phyloP scores from a whole-genome alignment of 148 eudicot species.

The Polygonum aviculare region DNA sequence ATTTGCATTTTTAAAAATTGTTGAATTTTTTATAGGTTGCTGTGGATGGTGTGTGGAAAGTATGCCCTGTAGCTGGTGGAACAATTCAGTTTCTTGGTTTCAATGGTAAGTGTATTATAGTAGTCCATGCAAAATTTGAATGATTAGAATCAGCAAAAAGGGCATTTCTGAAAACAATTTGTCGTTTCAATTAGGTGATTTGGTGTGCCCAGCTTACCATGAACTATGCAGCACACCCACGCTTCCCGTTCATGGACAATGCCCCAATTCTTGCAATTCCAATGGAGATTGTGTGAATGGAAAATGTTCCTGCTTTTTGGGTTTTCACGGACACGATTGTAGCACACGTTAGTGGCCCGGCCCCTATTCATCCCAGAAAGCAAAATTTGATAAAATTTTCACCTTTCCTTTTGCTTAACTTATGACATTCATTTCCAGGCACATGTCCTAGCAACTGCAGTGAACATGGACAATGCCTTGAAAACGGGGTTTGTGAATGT shows the following conservation, averaged over 20 bases:
- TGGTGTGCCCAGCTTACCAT: conserved; percentile 83
- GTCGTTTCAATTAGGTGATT: conserved; percentile 47
- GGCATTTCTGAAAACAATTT: not conserved
- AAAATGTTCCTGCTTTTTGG: conserved; percentile 76
- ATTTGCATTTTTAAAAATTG: not conserved
- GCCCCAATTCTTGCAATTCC: conserved; percentile 71
- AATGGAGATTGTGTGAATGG: conserved; percentile 91
- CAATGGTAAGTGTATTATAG: conserved; percentile 43
- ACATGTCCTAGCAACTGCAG: conserved; percentile 72
- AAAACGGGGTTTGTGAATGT: conserved; percentile 68
- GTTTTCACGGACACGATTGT: conserved; percentile 82
- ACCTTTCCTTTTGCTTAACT: conserved; percentile 5
- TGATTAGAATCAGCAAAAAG: not conserved
- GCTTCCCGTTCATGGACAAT: conserved; percentile 42
- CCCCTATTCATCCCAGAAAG: not conserved
- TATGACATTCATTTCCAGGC: conserved; percentile 34
- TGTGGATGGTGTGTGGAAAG: conserved; percentile 86
- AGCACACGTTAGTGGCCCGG: conserved; percentile 50
- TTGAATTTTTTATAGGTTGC: conserved; percentile 47
- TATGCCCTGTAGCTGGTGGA: conserved; percentile 85
- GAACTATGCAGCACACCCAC: conserved; percentile 67
- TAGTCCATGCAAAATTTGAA: not conserved
- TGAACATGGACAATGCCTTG: conserved; percentile 73
- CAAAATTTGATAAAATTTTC: not conserved
- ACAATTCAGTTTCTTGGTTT: conserved; percentile 76